Percentiles rank a stretch among this genome's conserved stretches.
phyloP scores from a whole-genome alignment of 1,284 basidiomycete species.

The Phylloporus sp. region DNA sequence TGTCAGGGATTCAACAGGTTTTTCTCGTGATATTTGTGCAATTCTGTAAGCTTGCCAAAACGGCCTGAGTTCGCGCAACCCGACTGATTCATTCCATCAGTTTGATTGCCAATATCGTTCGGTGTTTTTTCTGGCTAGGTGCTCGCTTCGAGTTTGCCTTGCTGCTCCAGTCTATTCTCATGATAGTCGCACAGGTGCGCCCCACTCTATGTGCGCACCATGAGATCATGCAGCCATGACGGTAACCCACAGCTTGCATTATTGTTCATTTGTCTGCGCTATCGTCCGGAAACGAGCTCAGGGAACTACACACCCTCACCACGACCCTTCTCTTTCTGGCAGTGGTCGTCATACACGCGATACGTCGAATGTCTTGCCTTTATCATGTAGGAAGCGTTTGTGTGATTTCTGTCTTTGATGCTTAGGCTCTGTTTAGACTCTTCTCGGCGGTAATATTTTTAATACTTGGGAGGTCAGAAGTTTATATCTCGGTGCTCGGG shows the following conservation, averaged over 20 bases:
- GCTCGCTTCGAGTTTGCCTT: conserved; percentile 80
- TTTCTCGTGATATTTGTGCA: conserved; percentile 83
- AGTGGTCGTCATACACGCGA: conserved; percentile 80
- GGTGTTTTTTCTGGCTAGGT: conserved; percentile 90
- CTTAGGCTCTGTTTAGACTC: conserved; percentile 53
- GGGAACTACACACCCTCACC: conserved; percentile 66
- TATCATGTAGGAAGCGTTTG: conserved; percentile 60
- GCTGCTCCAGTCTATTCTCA: conserved; percentile 79
- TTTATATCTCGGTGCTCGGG: conserved; percentile 76
- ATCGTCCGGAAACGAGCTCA: conserved; percentile 64
- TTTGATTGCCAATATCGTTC: conserved; percentile 81
- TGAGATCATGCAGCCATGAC: conserved; percentile 30
- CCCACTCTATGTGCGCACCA: conserved; percentile 14
- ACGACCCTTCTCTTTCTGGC: conserved; percentile 85
- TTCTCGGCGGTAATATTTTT: conserved; percentile 76
- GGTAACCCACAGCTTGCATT: conserved; percentile 63
- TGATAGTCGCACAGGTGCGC: conserved; percentile 81
- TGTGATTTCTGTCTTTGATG: conserved; percentile 19
- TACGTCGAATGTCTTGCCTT: conserved; percentile 86
- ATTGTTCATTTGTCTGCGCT: conserved; percentile 80
- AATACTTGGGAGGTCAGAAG: conserved; percentile 70
- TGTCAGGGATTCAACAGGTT: conserved; percentile 80
- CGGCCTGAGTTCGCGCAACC: conserved; percentile 6
- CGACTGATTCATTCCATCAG: conserved; percentile 44
- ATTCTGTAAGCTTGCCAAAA: conserved; percentile 61